Percentiles rank a stretch among this genome's conserved stretches.
Conservation (phyloP, 1,139 yeast genomes). For the Taphrina deformans region DNA sequence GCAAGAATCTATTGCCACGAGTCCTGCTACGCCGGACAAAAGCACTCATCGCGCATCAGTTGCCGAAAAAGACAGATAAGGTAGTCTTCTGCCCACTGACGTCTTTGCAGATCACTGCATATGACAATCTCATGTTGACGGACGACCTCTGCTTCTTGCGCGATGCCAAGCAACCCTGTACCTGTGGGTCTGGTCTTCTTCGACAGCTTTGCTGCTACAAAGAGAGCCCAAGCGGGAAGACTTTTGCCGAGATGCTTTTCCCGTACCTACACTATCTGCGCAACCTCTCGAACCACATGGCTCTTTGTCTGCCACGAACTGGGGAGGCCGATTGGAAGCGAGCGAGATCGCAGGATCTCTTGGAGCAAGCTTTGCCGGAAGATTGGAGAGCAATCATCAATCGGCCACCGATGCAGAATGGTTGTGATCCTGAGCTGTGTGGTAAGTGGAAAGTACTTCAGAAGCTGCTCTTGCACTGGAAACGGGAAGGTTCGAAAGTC, state of each 20-base stretch:
- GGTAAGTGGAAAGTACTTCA: slow-evolving; percentile 47
- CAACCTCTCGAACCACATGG: slow-evolving; percentile 84
- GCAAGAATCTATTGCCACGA: slow-evolving; percentile 78
- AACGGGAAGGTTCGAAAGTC: slow-evolving; percentile 60
- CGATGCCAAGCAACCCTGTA: slow-evolving; percentile 84
- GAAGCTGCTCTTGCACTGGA: slow-evolving; percentile 42
- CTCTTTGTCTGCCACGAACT: slow-evolving; percentile 66
- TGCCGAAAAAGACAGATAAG: slow-evolving; percentile 81
- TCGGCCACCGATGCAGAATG: slow-evolving; percentile 35
- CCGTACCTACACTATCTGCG: slow-evolving; percentile 90
- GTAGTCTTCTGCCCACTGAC: slow-evolving; percentile 92
- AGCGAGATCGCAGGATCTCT: slow-evolving; percentile 59
- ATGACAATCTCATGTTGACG: slow-evolving; percentile 82
- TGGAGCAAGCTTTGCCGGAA: slow-evolving; percentile 36
- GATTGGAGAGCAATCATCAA: slow-evolving; percentile 26
- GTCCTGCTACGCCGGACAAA: slow-evolving; percentile 83
- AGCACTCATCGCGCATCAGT: slow-evolving; percentile 74
- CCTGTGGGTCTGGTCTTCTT: slow-evolving; percentile 95
- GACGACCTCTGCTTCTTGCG: slow-evolving; percentile 91
- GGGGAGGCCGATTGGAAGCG: slow-evolving; percentile 58
- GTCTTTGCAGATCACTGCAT: slow-evolving; percentile 90
- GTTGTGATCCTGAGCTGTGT: slow-evolving; percentile 36
- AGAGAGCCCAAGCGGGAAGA: slow-evolving; percentile 96
- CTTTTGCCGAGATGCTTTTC: slow-evolving; percentile 96
- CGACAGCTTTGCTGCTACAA: slow-evolving; percentile 90